A percentile compares a stretch with the other conserved stretches of the same genome.
Conservation (phyloP, 495 filamentous ascomycete species). For the Saxophila tyrrhenica region DNA sequence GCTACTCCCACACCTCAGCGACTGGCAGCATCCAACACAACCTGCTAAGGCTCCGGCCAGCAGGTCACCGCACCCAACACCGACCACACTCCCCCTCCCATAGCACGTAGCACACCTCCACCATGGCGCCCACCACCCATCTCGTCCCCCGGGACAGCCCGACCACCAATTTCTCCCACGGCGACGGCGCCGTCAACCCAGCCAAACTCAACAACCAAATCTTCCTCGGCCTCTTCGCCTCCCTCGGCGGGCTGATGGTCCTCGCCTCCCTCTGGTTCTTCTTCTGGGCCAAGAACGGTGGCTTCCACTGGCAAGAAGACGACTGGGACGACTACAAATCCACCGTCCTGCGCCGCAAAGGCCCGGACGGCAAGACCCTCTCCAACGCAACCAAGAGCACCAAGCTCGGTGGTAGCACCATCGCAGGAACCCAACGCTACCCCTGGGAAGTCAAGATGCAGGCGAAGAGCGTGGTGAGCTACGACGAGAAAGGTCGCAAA, state of each 20-base stretch:
- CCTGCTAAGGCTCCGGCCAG: conserved; percentile 9
- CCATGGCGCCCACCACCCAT: background rate
- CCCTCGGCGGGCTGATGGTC: conserved; percentile 71
- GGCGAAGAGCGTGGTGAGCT: conserved; percentile 11
- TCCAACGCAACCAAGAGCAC: conserved; percentile 72
- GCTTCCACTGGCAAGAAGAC: conserved; percentile 67
- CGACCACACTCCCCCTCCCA: too few relatives aligned
- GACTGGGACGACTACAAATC: conserved; percentile 99
- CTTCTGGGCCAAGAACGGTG: conserved; percentile 94
- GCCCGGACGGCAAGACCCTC: conserved; percentile 73
- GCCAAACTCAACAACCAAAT: conserved; percentile 71
- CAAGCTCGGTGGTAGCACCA: conserved; percentile 64
- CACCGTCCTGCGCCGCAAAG: conserved; percentile 85
- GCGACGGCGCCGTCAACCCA: conserved; percentile 26
- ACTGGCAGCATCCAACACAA: too few relatives aligned
- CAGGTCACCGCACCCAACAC: background rate
- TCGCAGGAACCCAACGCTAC: conserved; percentile 26
- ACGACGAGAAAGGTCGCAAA: conserved; percentile 23
- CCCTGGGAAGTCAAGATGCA: conserved; percentile 6
- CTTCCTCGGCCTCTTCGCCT: conserved; percentile 71
- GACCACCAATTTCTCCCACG: background rate
- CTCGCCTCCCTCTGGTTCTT: conserved; percentile 85
- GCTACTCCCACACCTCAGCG: too few relatives aligned
- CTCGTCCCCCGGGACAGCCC: background rate
- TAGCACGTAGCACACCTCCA: background rate